Base-by-base conservation (phyloP, 345 rosid genomes). In the Salix purpurea region DNA sequence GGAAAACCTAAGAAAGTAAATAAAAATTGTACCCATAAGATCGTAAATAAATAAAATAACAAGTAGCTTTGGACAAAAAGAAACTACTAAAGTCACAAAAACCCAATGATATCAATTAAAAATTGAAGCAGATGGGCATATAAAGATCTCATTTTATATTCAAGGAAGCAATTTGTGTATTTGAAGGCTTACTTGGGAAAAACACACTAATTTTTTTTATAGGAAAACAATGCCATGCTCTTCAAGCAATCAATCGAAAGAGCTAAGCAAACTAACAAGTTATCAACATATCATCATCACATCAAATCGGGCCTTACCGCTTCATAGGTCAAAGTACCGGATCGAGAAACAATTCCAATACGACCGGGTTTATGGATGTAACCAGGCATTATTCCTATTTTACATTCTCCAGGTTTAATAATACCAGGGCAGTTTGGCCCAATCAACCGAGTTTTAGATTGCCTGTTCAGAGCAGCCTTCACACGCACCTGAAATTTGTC, bases 401-500 rank as follows among this genome's bases (percentile, higher is more conserved):
- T 93, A 81, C 98, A 90, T 83, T 93, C 98, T 76, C 95, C 98
- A 78, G 98, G 98, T 73, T 93, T 93, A 39, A 93, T 93, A 74
- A 93, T 91, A 40, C 98, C 98, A 68, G 98, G 98, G 76, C 98
- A 93, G 85, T 96, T 96, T 64, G 99, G 99, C 77, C 99, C 98
- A 84, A 93, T 93, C 79, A 96, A 72, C 80, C 91, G 86, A 74
- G 99, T 96, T 87, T 87, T 96, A 8, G 97, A 90, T 81, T 96
- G 99, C 67, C 84, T 83, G 81, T 95, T 93, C 39, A 95, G 85
- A 40, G 97, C 96, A 83, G 93, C 94, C 84, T 93, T 96, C 54
- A 96, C 98, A 75, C 91, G 91, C 6, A 96, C 98, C 98, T 93
- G 88, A 36, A 83, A 76, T 72, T 44, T 30, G 77, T 34, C 61